These are phyloP conservation scores for Blastobotrys ciferrii DNA, from an alignment of 1,139 yeast species.

Conservation along the genomic window DNA sequence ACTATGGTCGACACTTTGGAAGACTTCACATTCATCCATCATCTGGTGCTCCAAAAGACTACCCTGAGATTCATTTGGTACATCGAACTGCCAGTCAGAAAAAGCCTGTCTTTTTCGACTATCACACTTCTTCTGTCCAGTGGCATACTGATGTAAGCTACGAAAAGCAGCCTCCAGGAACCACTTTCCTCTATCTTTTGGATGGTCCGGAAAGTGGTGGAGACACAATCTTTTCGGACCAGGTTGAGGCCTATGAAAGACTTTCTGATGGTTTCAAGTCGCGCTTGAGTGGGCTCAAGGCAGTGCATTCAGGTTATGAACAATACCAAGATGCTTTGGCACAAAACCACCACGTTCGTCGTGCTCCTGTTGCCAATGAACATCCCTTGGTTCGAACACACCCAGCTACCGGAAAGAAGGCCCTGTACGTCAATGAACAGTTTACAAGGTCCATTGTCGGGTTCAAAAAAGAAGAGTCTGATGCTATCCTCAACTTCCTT, in stretches of 20 bases:
- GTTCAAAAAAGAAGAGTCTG: conserved; percentile 55
- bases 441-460: conserved; percentile 56
- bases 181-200: conserved; percentile 53
- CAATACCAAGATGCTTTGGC: conserved; percentile 47
- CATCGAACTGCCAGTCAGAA: conserved; percentile 31
- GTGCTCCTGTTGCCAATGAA: conserved; percentile 47
- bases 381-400: conserved; percentile 60
- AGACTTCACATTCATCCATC: conserved; percentile 37
- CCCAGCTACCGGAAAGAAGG: conserved; percentile 55
- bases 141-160: conserved; percentile 64
- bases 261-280: conserved; percentile 53
- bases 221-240: conserved; percentile 58
- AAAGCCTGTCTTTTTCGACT: conserved; percentile 15
- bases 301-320: conserved; percentile 51
- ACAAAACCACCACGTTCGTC: conserved; percentile 50
- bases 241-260: conserved; percentile 56
- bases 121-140: conserved; percentile 38
- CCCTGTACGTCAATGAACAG: conserved; percentile 52
- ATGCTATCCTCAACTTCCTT: conserved; percentile 49
- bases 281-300: conserved; percentile 50
- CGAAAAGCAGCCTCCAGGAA: conserved; percentile 63
- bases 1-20: conserved; percentile 54
- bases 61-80: conserved; percentile 64
- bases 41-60: conserved; percentile 61
- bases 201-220: conserved; percentile 58